phyloP scores from a whole-genome alignment of 1,284 basidiomycete genomes.

The Serendipita sp. region DNA sequence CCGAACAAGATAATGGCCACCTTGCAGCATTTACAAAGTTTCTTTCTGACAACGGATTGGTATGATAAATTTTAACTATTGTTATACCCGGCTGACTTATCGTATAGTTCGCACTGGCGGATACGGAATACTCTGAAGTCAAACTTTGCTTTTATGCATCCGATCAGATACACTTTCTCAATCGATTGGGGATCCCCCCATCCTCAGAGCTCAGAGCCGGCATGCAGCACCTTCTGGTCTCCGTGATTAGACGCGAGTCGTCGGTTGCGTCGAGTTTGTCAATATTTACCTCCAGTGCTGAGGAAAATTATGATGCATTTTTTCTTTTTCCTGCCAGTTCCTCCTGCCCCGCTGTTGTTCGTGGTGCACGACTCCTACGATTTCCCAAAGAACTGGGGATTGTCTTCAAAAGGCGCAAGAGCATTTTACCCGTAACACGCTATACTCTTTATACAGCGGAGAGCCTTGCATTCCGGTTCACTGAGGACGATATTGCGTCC shows the following conservation, averaged over 20 bases:
- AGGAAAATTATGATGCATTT: background rate
- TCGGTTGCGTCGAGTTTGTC: background rate
- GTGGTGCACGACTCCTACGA: background rate
- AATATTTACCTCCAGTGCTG: background rate
- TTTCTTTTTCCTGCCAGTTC: background rate
- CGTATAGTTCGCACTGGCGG: background rate
- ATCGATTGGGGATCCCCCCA: background rate
- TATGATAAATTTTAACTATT: background rate
- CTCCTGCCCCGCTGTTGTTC: background rate
- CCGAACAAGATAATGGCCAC: background rate
- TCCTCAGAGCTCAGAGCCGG: background rate
- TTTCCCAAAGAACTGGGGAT: background rate
- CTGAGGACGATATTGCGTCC: too few relatives aligned
- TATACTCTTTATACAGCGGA: background rate
- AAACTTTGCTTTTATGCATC: conserved; percentile 4
- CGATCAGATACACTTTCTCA: too few relatives aligned
- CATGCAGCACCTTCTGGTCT: background rate
- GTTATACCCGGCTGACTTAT: background rate
- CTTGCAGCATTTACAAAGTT: background rate
- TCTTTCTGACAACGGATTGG: background rate
- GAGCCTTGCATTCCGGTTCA: background rate
- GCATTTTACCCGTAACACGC: background rate
- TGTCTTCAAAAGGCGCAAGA: background rate
- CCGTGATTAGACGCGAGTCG: background rate
- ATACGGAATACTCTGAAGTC: background rate